Conservation (phyloP, 768 basidiomycete genomes). For the Serendipita vermifera region DNA sequence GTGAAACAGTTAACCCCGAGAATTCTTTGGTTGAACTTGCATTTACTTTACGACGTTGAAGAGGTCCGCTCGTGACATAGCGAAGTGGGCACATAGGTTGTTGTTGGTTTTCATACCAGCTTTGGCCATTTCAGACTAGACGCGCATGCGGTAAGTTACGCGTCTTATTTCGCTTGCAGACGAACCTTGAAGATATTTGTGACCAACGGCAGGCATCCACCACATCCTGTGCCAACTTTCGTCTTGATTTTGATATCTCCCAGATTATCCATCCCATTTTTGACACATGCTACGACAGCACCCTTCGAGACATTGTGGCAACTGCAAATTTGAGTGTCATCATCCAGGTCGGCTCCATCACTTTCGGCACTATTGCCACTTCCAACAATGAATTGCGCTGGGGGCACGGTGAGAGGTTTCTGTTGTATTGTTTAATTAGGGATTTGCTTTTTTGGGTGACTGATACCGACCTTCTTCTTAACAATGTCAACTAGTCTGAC, state of each 20-base stretch:
- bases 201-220: constrained; percentile 55
- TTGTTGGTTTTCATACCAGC: constrained; percentile 45
- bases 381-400: constrained; percentile 55
- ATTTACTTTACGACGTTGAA: constrained; percentile 44
- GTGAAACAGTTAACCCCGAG: background rate
- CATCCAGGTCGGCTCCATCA: constrained; percentile 53
- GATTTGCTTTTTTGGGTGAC: background rate
- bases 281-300: constrained; percentile 37
- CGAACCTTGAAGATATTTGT: constrained; percentile 29
- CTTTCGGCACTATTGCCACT: constrained; percentile 36
- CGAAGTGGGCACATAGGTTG: constrained; percentile 53
- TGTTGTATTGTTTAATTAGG: constrained; percentile 17
- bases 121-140: constrained; percentile 53
- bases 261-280: constrained; percentile 37
- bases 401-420: constrained; percentile 54
- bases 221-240: constrained; percentile 60
- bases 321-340: constrained; percentile 58
- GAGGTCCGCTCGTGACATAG: constrained; percentile 49
- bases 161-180: background rate
- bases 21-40: background rate
- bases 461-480: constrained; percentile 43
- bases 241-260: constrained; percentile 48
- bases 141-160: constrained; percentile 17
- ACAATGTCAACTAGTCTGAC: constrained; percentile 56
- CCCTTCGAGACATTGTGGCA: constrained; percentile 64